Percentiles rank a stretch among this genome's conserved stretches.
Evolutionary conservation across 768 basidiomycete species (phyloP).

Genomic region (Termitomyces sp.): DNA sequence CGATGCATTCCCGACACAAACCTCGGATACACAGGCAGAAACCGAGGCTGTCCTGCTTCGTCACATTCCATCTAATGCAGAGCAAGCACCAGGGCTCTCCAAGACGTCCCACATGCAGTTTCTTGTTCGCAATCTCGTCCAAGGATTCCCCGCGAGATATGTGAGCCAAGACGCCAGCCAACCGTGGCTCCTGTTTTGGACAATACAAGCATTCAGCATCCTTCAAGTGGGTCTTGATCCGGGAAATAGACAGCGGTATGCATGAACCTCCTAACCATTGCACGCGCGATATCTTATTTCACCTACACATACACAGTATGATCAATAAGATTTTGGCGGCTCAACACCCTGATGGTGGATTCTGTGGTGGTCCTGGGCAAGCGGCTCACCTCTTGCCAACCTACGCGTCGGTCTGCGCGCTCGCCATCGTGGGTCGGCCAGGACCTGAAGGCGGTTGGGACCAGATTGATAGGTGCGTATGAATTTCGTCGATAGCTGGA

Average conservation of each 20-base stretch:
- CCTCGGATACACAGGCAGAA: conserved; percentile 58
- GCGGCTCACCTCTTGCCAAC: conserved; percentile 85
- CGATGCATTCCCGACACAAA: conserved; percentile 63
- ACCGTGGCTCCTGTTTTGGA: conserved; percentile 96
- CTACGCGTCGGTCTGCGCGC: conserved; percentile 81
- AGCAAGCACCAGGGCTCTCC: conserved; percentile 42
- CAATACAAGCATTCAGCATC: conserved; percentile 76
- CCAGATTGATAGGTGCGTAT: conserved; percentile 70
- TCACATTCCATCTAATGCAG: conserved; percentile 40
- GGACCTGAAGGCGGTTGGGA: conserved; percentile 83
- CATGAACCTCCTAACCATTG: neutral
- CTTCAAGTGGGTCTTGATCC: conserved; percentile 80
- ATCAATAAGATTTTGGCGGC: conserved; percentile 78
- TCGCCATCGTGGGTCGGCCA: conserved; percentile 79
- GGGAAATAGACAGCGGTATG: conserved; percentile 75
- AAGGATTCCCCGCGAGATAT: conserved; percentile 81
- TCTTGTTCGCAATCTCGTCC: conserved; percentile 66
- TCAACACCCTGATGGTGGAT: conserved; percentile 88
- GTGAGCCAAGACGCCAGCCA: conserved; percentile 89
- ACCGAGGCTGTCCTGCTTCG: conserved; percentile 65
- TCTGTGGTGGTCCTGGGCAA: conserved; percentile 90
- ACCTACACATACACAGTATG: conserved; percentile 43
- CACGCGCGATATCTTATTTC: neutral
- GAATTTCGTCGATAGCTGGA: neutral
- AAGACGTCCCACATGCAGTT: conserved; percentile 73